phyloP scores from a whole-genome alignment of 2,329 filamentous ascomycete species.

The Colletotrichum musae region DNA sequence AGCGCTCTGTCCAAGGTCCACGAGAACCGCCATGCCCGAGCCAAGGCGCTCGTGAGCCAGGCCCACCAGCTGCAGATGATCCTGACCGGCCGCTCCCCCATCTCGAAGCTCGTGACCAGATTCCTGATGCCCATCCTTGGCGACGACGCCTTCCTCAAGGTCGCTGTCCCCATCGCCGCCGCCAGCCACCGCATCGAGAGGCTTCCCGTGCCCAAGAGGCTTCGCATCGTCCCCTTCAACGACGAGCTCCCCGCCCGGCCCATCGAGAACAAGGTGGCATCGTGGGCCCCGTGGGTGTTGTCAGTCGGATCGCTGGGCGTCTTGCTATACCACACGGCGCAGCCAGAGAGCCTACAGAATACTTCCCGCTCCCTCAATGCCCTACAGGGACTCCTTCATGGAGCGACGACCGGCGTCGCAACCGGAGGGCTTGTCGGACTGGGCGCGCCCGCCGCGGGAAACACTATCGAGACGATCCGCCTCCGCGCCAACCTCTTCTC shows the following conservation, averaged over 20 bases:
- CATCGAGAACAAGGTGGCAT: conserved; percentile 1
- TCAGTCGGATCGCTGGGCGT: not conserved
- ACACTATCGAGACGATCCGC: not conserved
- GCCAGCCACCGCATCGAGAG: conserved; percentile 20
- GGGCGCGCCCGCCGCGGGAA: not conserved
- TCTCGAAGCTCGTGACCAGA: conserved; percentile 14
- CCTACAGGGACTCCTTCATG: not conserved
- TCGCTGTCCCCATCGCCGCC: conserved; percentile 2
- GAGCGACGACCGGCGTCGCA: not conserved
- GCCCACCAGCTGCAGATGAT: conserved; percentile 29
- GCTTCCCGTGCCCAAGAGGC: conserved; percentile 9
- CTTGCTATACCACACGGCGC: conserved; percentile 1
- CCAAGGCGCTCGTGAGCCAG: conserved; percentile 5
- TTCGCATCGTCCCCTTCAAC: conserved; percentile 11
- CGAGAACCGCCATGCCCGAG: conserved; percentile 18
- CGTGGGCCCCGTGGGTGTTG: not conserved
- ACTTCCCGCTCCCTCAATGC: not conserved
- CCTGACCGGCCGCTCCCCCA: conserved; percentile 13
- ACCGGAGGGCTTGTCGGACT: not conserved
- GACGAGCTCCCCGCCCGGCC: conserved; percentile 19
- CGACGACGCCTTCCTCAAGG: conserved; percentile 14
- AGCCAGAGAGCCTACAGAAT: not conserved
- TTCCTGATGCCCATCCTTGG: conserved; percentile 16
- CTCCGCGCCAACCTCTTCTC: conserved; percentile 22
- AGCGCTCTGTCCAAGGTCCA: conserved; percentile 22